phyloP scores from a whole-genome alignment of 2,329 filamentous ascomycete genomes.

The Epichloe amarillans region DNA sequence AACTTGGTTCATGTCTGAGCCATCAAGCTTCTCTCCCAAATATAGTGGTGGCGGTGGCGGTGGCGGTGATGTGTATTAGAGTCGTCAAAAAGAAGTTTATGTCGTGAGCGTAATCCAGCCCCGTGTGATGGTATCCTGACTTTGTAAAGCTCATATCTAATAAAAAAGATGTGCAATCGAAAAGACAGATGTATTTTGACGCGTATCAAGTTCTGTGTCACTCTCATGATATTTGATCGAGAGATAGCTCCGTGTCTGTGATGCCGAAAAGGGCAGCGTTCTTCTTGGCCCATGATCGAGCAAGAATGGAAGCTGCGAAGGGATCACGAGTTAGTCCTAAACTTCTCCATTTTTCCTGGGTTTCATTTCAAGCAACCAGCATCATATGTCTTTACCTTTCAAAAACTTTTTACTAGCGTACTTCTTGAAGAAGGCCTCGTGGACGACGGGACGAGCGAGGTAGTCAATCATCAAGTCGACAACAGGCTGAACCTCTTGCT shows the following conservation, averaged over 20 bases:
- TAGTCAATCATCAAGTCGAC: conserved; percentile 95
- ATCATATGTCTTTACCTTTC: conserved; percentile 57
- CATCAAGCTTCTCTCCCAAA: not conserved
- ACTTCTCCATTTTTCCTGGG: not conserved
- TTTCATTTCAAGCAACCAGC: not conserved
- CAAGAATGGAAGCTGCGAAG: conserved; percentile 66
- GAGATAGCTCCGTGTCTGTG: conserved; percentile 31
- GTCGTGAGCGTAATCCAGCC: conserved; percentile 18
- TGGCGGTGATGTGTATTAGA: conserved; percentile 17
- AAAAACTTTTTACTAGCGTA: conserved; percentile 99
- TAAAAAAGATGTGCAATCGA: conserved; percentile 5
- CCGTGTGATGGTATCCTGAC: conserved; percentile 9
- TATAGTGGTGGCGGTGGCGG: not conserved
- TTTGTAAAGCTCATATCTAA: conserved; percentile 13
- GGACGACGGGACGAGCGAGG: conserved; percentile 73
- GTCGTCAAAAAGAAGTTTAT: conserved; percentile 16
- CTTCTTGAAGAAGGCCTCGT: conserved; percentile 99
- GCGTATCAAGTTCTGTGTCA: conserved; percentile 1
- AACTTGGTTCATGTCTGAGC: not conserved
- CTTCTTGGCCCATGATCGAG: conserved; percentile 87
- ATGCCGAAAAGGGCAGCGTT: conserved; percentile 47
- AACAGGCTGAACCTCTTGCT: conserved; percentile 85
- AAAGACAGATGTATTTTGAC: conserved; percentile 2
- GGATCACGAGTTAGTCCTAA: conserved; percentile 9
- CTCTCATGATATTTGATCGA: conserved; percentile 32